Evolutionary conservation across 768 basidiomycete species (phyloP), one percentile per base, ranked within the genome.

Genomic region (Daedalea quercina): DNA sequence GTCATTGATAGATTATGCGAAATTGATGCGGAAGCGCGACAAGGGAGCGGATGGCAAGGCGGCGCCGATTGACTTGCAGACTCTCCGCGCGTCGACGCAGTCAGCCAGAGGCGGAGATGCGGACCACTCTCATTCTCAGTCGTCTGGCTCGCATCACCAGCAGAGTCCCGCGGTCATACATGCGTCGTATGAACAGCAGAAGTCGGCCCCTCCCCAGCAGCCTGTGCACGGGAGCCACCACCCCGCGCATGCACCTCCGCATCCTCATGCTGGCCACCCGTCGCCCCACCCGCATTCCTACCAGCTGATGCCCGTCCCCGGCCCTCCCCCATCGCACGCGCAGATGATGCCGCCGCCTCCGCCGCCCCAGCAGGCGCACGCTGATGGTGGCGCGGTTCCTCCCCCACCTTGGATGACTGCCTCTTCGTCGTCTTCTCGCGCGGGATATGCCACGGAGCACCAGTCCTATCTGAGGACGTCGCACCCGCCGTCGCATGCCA

Each of bases 21-120:
- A 90, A 62, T 75, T 90, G 26, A 81, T 88, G 72, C 82, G 88
- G 47, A 89, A 90, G 63, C 77, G 83, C 42, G 85, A 88, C 44
- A 89, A 89, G 65, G 73, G 73, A 15, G 68, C 74, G n/a, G 80
- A 79, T 42, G 80, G 84, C 19, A 76, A 81, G 41, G 65, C 69
- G 3, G 67, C 67, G 25, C 76, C 73, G 28, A 87, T 90, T 52
- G 85, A 88, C 63, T 74, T 90, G 66, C 87, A 89, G 56, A 88
- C 79, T 41, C 70, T 90, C 45, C 82, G 87, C 11, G 85, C 84
- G 24, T 89, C 65, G 43, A 66, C 65, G 1, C 62, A 60, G n/a
- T 61, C 62, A n/a, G 60, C 62, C 1, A 53, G 63, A n/a, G 62
- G 61, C 41, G 47, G 43, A 28, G 58, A 61, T 17, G 42, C 51